A percentile compares a stretch with the other conserved stretches of the same genome.
Conservation (phyloP, 2,329 filamentous ascomycete species). For the Lecanicillium sp. region DNA sequence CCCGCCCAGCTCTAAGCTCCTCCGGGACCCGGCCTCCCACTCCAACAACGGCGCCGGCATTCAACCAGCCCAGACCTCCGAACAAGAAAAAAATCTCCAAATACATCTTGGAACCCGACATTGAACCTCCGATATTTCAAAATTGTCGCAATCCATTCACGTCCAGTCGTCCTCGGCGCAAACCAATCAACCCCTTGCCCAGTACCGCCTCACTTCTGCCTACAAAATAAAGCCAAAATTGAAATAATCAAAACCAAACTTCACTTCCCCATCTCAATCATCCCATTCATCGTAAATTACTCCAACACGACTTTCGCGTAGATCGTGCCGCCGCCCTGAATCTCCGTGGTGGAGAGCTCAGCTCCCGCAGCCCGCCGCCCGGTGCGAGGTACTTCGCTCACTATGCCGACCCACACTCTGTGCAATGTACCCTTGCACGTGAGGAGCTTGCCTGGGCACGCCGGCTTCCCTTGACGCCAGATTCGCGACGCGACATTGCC, state of each 20-base stretch:
- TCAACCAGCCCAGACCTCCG: background rate
- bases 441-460: conserved; percentile 5
- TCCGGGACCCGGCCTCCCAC: conserved; percentile 6
- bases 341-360: conserved; percentile 8
- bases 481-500: conserved; percentile 11
- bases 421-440: conserved; percentile 9
- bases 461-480: conserved; percentile 12
- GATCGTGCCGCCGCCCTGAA: background rate
- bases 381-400: conserved; percentile 4
- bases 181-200: background rate
- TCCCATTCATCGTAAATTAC: background rate
- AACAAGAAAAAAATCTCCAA: background rate
- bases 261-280: background rate
- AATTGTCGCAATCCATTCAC: background rate
- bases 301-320: background rate
- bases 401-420: background rate
- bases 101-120: background rate
- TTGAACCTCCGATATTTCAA: background rate
- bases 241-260: background rate
- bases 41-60: conserved; percentile 8
- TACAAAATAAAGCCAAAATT: background rate
- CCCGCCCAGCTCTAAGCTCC: no score
- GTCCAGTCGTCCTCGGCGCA: no score
- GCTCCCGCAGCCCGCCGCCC: background rate
- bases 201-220: no score